Conservation (phyloP, 345 rosid genomes). For the Psidium friedrichsthalianum region DNA sequence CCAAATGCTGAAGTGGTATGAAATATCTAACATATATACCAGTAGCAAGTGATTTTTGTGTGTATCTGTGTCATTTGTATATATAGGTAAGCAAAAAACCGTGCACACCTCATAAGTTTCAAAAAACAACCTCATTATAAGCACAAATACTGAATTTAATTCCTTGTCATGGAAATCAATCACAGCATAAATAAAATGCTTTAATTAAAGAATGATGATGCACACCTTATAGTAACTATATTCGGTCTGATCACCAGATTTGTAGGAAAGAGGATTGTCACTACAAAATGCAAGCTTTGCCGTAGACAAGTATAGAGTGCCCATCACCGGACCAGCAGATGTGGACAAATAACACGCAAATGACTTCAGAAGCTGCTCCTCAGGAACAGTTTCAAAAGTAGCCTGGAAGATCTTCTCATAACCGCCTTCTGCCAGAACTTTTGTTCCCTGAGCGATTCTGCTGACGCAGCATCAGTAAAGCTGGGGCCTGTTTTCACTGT, state of each 20-base stretch:
- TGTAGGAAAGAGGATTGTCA: constrained; percentile 74
- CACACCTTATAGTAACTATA: constrained; percentile 91
- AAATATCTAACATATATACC: not conserved
- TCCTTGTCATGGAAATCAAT: not conserved
- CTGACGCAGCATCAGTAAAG: constrained; percentile 91
- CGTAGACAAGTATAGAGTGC: constrained; percentile 67
- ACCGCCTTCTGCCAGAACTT: constrained; percentile 93
- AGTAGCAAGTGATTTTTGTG: not conserved
- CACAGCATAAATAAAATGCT: not conserved
- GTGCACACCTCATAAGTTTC: not conserved
- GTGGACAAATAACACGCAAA: constrained; percentile 91
- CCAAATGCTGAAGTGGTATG: not conserved
- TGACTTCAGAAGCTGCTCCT: constrained; percentile 66
- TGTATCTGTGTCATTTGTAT: no score
- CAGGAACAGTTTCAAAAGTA: constrained; percentile 65
- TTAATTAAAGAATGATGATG: not conserved
- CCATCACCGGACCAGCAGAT: constrained; percentile 97
- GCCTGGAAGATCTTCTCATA: constrained; percentile 77
- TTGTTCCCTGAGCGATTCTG: constrained; percentile 84
- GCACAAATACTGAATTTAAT: not conserved
- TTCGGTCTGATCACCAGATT: constrained; percentile 52
- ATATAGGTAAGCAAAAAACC: not conserved
- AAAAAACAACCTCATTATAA: not conserved
- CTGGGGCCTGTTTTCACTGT: constrained; percentile 93
- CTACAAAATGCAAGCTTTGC: constrained; percentile 80